Evolutionary conservation across 208 protist genomes (phyloP).

Genomic region (Leptomonas seymouri): DNA sequence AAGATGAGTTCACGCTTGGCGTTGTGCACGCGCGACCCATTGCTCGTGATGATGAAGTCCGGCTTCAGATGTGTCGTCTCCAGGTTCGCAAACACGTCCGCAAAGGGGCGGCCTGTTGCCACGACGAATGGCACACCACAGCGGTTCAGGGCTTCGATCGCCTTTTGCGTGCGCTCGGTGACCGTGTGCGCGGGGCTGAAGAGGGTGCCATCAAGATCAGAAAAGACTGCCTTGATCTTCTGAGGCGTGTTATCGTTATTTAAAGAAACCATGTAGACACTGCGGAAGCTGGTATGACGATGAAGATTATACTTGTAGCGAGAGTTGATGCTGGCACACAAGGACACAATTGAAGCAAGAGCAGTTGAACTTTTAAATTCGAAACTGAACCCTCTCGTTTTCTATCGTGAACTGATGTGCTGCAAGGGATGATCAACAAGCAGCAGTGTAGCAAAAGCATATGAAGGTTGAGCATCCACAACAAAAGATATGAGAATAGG

Average conservation of each 20-base stretch:
- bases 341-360: too few species aligned
- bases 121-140: constrained; percentile 47
- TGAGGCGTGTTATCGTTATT: neutral
- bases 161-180: constrained; percentile 33
- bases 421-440: too few species aligned
- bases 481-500: too few species aligned
- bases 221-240: constrained; percentile 28
- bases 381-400: too few species aligned
- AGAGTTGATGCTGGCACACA: too few species aligned
- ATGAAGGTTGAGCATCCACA: too few species aligned
- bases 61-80: constrained; percentile 43
- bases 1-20: constrained; percentile 38
- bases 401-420: too few species aligned
- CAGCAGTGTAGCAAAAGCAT: too few species aligned
- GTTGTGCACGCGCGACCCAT: constrained; percentile 67
- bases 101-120: constrained; percentile 66
- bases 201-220: constrained; percentile 77
- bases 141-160: constrained; percentile 35
- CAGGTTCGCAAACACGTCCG: constrained; percentile 69
- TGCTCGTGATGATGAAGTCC: constrained; percentile 78
- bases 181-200: constrained; percentile 43
- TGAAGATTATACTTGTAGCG: too few species aligned
- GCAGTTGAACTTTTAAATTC: too few species aligned
- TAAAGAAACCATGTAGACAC: neutral
- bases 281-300: too few species aligned